A percentile compares a stretch with the other conserved stretches of the same genome.
Evolutionary conservation across 805 yeast genomes (phyloP).

Genomic region (Teunomyces barrocoloradensis): DNA sequence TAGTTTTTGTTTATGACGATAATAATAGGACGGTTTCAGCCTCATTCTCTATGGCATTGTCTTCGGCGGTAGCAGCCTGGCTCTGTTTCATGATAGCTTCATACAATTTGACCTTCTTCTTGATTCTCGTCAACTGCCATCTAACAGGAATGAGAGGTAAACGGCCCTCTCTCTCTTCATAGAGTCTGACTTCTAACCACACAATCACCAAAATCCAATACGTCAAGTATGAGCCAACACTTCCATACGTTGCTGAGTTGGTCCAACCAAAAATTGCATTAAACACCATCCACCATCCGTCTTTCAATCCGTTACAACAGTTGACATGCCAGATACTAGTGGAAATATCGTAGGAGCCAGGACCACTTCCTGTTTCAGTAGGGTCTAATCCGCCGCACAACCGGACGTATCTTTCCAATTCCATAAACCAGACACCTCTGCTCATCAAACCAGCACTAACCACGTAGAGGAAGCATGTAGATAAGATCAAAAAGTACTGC

Average conservation of each 20-base stretch:
- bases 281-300: slow-evolving; percentile 48
- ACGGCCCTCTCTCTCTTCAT: slow-evolving; percentile 38
- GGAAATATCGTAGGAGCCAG: slow-evolving; percentile 43
- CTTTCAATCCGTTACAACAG: slow-evolving; percentile 44
- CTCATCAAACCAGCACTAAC: slow-evolving; percentile 46
- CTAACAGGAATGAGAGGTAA: slow-evolving; percentile 37
- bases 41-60: slow-evolving; percentile 1
- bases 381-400: slow-evolving; percentile 42
- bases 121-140: slow-evolving; percentile 39
- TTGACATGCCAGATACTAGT: slow-evolving; percentile 46
- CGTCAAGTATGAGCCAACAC: slow-evolving; percentile 33
- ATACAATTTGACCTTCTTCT: slow-evolving; percentile 20
- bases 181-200: slow-evolving; percentile 29
- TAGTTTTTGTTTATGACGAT: slow-evolving; percentile 2
- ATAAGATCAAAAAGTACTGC: slow-evolving; percentile 38
- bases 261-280: slow-evolving; percentile 48
- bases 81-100: slow-evolving; percentile 10
- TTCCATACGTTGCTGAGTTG: slow-evolving; percentile 45
- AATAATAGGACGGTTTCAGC: slow-evolving; percentile 7
- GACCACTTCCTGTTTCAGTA: slow-evolving; percentile 45
- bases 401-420: slow-evolving; percentile 37
- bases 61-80: slow-evolving; percentile 1
- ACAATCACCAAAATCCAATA: slow-evolving; percentile 37
- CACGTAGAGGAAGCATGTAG: slow-evolving; percentile 41
- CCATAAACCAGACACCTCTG: slow-evolving; percentile 45